Base-by-base conservation (phyloP, 345 rosid genomes). In the Acer campestre region DNA sequence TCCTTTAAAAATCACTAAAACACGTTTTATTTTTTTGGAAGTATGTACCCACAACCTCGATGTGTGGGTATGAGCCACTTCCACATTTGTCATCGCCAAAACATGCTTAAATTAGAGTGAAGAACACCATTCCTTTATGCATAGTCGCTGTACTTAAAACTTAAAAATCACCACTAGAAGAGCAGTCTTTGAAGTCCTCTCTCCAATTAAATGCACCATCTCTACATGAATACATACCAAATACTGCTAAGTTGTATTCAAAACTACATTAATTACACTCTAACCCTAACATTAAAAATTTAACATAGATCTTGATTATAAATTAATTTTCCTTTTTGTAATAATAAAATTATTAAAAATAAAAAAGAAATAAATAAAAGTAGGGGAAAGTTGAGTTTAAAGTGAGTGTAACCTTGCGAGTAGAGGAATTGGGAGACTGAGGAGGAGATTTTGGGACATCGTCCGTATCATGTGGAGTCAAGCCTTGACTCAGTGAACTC, bases 341-440 rank as follows among this genome's bases (percentile, higher is more conserved):
- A 8, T 9, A 59, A 59, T 22, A n/a, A 59, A 16, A 10, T 42
- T 31, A 67, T 1, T 12, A 14, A 38, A 8, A 9, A 29, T 12
- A 14, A 38, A 8, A 9, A 29, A 13, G 14, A 23, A 22, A 46
- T 12, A n/a, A 20, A 20, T 4, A 40, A 51, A 55, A 63, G 18
- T 14, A 20, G 42, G 3, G 55, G 11, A 31, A 35, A 55, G 29
- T 18, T n/a, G 48, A 6, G 25, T 14, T 18, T 25, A 20, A 10
- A 25, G 17, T 63, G 35, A 42, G 10, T 29, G 7, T 10, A 35
- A 92, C 98, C 94, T 91, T 88, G 84, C 94, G 89, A 82, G 96
- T 88, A 29, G 96, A 91, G 75, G 98, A 91, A 83, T 85, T 89
- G 23, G 92, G 95, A 48, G 91, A 89, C 69, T 81, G 79, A 42